phyloP scores from a whole-genome alignment of 2,329 filamentous ascomycete species.

The Fusarium sp. region DNA sequence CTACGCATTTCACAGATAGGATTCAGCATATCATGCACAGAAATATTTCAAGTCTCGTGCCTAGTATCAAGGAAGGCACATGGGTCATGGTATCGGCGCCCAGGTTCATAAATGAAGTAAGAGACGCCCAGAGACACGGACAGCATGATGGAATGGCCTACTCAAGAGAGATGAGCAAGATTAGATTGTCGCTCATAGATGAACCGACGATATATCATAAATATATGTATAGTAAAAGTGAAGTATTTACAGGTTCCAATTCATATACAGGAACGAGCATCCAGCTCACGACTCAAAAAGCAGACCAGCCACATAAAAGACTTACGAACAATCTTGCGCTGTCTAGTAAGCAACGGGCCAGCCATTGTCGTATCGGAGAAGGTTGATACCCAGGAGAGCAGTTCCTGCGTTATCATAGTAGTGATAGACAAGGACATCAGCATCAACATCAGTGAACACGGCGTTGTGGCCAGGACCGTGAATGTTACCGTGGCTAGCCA shows the following conservation, averaged over 20 bases:
- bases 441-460: conserved; percentile 50
- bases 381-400: conserved; percentile 49
- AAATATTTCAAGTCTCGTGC: too few relatives aligned
- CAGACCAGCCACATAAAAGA: neutral
- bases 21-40: too few relatives aligned
- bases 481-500: conserved; percentile 47
- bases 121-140: too few relatives aligned
- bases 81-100: too few relatives aligned
- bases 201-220: neutral
- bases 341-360: conserved; percentile 50
- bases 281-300: neutral
- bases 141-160: too few relatives aligned
- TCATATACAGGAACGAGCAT: conserved; percentile 8
- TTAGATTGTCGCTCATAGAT: neutral
- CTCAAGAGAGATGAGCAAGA: neutral
- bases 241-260: conserved; percentile 20
- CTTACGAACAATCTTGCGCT: fast-evolving
- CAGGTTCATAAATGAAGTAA: too few relatives aligned
- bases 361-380: conserved; percentile 47
- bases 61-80: too few relatives aligned
- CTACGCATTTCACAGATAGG: too few relatives aligned
- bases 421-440: conserved; percentile 51
- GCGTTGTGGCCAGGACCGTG: conserved; percentile 51
- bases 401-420: conserved; percentile 47
- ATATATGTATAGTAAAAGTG: neutral